Evolutionary conservation across 2,329 filamentous ascomycete genomes (phyloP), one percentile per base, ranked within the genome.

Genomic region (Sporothrix luriei): DNA sequence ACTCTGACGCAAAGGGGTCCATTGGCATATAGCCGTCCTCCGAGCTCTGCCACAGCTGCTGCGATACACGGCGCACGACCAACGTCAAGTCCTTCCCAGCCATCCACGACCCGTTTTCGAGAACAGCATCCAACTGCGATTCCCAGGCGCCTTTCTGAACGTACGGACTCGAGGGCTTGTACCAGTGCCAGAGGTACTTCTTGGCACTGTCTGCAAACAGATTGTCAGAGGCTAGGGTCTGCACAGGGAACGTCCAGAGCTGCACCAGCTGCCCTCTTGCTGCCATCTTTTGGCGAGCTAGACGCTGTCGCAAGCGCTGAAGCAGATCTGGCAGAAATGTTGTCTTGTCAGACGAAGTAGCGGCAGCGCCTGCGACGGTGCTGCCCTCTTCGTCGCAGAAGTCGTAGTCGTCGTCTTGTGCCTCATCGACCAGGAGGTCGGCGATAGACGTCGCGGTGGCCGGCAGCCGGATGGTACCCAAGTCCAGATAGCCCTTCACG

Each of bases 101-200:
- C 59, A 33, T 57, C 59, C 55, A 59, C 29, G 55, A 62, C n/a
- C 59, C 59, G 38, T 62, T 26, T 4, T 48, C 21, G 5, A 62
- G 40, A 10, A 48, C 21, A 6, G 14, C 40, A 5, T 48, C 40
- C 21, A 62, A 40, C 1, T 46, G n/a, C 21, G 13, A 10, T 2
- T 26, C 38, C 59, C 59, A 62, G 7, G 11, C n/a, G 1, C 59
- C 43, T 4, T 11, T 16, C 7, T 48, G 26, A 13, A 14, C 2
- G 59, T 62, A 62, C 21, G 59, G 40, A 40, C 59, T 62, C 13
- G 13, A 4, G 13, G 40, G 59, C 40, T 62, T 48, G 59, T 29
- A 29, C 38, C 59, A 46, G 14, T 62, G n/a, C 59, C 59, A 62
- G 11, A 29, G 13, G 38, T 26, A 46, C 33, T 11, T 19, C 7